phyloP scores from a whole-genome alignment of 257 asterid genomes.

The Solanum pinnatisectum region DNA sequence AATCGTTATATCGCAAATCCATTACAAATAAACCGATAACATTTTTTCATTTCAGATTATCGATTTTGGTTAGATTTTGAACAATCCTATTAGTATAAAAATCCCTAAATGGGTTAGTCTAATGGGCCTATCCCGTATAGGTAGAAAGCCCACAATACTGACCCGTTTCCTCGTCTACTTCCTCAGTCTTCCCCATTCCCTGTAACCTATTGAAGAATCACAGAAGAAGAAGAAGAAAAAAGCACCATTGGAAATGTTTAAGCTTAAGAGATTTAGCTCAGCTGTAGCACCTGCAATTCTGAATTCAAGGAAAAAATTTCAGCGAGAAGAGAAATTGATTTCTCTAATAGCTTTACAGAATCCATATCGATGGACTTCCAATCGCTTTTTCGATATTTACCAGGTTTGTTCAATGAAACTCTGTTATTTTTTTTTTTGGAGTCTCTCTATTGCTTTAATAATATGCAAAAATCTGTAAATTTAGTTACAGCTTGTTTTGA shows the following conservation, averaged over 20 bases:
- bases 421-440: not conserved
- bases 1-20: too few species aligned
- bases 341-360: conserved; percentile 19
- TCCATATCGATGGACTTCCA: conserved; percentile 55
- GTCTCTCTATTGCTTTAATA: not conserved
- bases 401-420: conserved; percentile 35
- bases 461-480: not conserved
- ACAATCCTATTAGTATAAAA: too few species aligned
- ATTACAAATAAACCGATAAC: too few species aligned
- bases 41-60: not conserved
- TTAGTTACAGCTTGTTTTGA: not conserved
- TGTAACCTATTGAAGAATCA: not conserved
- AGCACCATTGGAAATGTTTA: conserved; percentile 34
- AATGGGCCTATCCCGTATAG: not conserved
- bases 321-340: conserved; percentile 10
- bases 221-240: not conserved
- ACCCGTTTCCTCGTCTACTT: not conserved
- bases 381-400: conserved; percentile 65
- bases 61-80: not conserved
- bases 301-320: conserved; percentile 8
- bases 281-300: conserved; percentile 3
- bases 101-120: not conserved
- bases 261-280: conserved; percentile 39
- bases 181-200: not conserved
- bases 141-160: not conserved